These are phyloP conservation scores for Arbutus unedo DNA, from an alignment of 148 eudicot genomes.

Conservation along the genomic window DNA sequence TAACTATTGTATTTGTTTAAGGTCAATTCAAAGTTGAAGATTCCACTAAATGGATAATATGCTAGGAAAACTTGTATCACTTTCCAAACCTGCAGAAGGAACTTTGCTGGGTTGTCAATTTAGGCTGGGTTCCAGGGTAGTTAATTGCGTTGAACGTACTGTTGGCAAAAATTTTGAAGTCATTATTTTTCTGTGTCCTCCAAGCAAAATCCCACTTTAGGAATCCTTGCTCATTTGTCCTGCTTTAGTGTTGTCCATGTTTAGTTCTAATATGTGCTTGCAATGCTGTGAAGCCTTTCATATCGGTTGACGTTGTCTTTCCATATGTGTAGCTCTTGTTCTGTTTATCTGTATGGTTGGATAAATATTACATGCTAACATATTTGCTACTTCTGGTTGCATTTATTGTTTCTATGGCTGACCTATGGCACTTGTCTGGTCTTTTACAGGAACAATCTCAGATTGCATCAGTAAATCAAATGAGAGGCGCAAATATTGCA, in stretches of 20 bases:
- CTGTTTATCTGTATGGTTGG: background rate
- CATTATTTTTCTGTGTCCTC: slow-evolving; percentile 4
- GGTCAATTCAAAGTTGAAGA: background rate
- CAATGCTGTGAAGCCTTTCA: background rate
- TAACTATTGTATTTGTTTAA: background rate
- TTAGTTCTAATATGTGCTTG: background rate
- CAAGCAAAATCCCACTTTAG: background rate
- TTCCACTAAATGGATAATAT: background rate
- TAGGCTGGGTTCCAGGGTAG: background rate
- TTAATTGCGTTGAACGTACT: background rate
- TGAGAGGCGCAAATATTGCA: slow-evolving; percentile 53
- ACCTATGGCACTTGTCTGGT: slow-evolving; percentile 1
- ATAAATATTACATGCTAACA: background rate
- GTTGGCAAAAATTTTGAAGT: background rate
- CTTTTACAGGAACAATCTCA: slow-evolving; percentile 66
- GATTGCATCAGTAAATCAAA: slow-evolving; percentile 48
- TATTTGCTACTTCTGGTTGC: background rate
- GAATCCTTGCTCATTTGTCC: background rate
- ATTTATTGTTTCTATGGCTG: background rate
- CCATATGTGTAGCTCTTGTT: background rate
- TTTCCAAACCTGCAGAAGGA: background rate
- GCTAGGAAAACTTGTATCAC: background rate
- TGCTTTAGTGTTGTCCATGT: background rate
- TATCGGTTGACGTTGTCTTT: background rate
- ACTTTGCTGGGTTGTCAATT: slow-evolving; percentile 6